A percentile compares a stretch with the other conserved stretches of the same genome.
Conservation (phyloP, 169 alveolate genomes). For the Cryptosporidium baileyi region DNA sequence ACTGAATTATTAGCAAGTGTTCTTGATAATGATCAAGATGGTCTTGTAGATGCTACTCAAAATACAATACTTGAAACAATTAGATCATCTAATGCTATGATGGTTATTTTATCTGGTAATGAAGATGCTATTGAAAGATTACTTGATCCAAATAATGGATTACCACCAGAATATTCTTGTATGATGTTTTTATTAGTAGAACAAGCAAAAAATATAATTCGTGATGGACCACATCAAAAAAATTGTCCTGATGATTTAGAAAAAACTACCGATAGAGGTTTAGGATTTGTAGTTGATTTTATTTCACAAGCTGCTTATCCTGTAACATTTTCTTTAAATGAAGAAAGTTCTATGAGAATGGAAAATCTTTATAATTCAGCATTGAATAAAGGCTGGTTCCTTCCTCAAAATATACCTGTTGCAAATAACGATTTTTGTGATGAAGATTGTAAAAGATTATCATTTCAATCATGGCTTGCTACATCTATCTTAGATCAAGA, state of each 20-base stretch:
- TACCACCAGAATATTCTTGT: slow-evolving; percentile 64
- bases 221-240: slow-evolving; percentile 69
- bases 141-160: slow-evolving; percentile 39
- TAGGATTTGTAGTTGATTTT: slow-evolving; percentile 63
- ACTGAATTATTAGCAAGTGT: slow-evolving; percentile 62
- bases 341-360: slow-evolving; percentile 69
- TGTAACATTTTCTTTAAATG: slow-evolving; percentile 62
- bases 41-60: slow-evolving; percentile 64
- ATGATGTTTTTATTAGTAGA: slow-evolving; percentile 67
- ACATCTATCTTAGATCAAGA: slow-evolving; percentile 66
- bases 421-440: slow-evolving; percentile 47
- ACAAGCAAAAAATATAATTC: slow-evolving; percentile 59
- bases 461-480: slow-evolving; percentile 70
- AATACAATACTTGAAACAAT: slow-evolving; percentile 62
- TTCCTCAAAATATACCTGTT: slow-evolving; percentile 60
- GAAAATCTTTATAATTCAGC: slow-evolving; percentile 63
- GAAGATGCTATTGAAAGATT: slow-evolving; percentile 51
- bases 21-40: slow-evolving; percentile 68
- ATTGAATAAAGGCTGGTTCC: slow-evolving; percentile 45
- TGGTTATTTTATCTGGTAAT: slow-evolving; percentile 53
- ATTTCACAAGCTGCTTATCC: slow-evolving; percentile 70
- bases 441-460: slow-evolving; percentile 63
- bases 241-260: slow-evolving; percentile 61
- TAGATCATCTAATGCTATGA: slow-evolving; percentile 54
- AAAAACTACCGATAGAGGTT: slow-evolving; percentile 24